A percentile compares a stretch with the other conserved stretches of the same genome.
Evolutionary conservation across 495 filamentous ascomycete genomes (phyloP).

Genomic region (Hypoxylon fragiforme): DNA sequence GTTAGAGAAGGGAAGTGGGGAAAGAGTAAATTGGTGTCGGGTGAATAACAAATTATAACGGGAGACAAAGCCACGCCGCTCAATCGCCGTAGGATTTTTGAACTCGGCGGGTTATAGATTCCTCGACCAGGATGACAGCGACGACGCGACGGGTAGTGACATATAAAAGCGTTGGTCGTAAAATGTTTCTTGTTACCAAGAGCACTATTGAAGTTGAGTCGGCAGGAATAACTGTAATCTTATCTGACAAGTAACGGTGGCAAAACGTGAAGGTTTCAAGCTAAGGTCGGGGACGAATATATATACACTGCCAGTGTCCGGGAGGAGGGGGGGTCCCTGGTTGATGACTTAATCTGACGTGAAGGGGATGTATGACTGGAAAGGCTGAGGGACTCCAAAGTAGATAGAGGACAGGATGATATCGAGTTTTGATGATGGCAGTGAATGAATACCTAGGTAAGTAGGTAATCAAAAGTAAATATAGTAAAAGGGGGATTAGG

Average conservation of each 20-base stretch:
- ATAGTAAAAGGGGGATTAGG: too few relatives aligned
- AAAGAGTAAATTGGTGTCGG: conserved; percentile 8
- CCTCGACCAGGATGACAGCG: conserved; percentile 19
- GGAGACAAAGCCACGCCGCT: conserved; percentile 21
- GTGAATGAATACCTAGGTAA: too few relatives aligned
- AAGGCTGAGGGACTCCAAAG: conserved; percentile 14
- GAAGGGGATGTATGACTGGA: conserved; percentile 8
- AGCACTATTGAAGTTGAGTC: too few relatives aligned
- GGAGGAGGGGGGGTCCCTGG: background rate
- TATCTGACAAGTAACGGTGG: too few relatives aligned
- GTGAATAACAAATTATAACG: conserved; percentile 2
- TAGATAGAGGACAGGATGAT: background rate
- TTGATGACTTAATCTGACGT: conserved; percentile 33
- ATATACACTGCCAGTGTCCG: background rate
- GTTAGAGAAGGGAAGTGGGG: background rate
- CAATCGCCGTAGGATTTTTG: conserved; percentile 29
- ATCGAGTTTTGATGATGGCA: too few relatives aligned
- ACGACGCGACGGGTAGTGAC: conserved; percentile 24
- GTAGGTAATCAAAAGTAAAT: too few relatives aligned
- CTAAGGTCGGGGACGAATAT: conserved; percentile 1
- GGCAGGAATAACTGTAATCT: too few relatives aligned
- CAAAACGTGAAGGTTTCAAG: conserved; percentile 6
- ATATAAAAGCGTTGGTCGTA: conserved; percentile 16
- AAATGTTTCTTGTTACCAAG: background rate
- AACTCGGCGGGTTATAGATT: conserved; percentile 22